Percentiles rank a stretch among this genome's conserved stretches.
phyloP scores from a whole-genome alignment of 2,329 filamentous ascomycete genomes.

The Mariannaea elegans region DNA sequence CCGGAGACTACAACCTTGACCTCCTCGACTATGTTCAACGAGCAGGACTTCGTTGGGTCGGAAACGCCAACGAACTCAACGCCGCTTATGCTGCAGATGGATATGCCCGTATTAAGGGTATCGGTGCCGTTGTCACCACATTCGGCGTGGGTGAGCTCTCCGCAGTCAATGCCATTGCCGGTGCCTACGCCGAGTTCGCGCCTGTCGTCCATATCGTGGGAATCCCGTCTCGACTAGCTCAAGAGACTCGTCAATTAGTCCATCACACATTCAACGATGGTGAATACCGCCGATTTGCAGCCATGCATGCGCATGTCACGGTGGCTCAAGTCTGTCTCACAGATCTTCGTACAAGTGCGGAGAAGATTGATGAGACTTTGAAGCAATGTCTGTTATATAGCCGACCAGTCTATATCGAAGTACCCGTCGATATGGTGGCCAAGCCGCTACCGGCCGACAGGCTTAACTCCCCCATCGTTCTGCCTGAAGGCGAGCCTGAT shows the following conservation, averaged over 20 bases:
- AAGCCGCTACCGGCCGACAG: conserved; percentile 42
- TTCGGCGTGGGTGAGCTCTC: conserved; percentile 68
- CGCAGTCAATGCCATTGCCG: conserved; percentile 67
- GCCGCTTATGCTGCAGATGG: conserved; percentile 66
- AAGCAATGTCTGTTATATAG: conserved; percentile 60
- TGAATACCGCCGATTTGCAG: conserved; percentile 59
- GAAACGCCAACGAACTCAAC: conserved; percentile 67
- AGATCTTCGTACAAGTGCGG: conserved; percentile 54
- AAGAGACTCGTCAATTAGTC: conserved; percentile 53
- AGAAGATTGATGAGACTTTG: conserved; percentile 61
- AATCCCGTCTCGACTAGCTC: conserved; percentile 54
- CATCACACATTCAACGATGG: conserved; percentile 67
- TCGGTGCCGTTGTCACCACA: conserved; percentile 62
- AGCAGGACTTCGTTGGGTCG: conserved; percentile 53
- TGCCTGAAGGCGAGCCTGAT: neutral
- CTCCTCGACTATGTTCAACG: conserved; percentile 50
- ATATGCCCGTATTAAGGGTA: conserved; percentile 63
- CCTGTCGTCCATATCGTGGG: conserved; percentile 68
- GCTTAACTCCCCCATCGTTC: conserved; percentile 8
- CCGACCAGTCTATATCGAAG: conserved; percentile 64
- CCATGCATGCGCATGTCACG: conserved; percentile 60
- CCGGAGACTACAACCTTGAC: conserved; percentile 52
- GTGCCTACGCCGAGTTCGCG: conserved; percentile 64
- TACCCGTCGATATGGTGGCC: conserved; percentile 62
- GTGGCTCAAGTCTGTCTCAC: conserved; percentile 55